Evolutionary conservation across 2,329 filamentous ascomycete species (phyloP), one percentile per base, ranked within the genome.

Genomic region (Penicillium rolfsii): DNA sequence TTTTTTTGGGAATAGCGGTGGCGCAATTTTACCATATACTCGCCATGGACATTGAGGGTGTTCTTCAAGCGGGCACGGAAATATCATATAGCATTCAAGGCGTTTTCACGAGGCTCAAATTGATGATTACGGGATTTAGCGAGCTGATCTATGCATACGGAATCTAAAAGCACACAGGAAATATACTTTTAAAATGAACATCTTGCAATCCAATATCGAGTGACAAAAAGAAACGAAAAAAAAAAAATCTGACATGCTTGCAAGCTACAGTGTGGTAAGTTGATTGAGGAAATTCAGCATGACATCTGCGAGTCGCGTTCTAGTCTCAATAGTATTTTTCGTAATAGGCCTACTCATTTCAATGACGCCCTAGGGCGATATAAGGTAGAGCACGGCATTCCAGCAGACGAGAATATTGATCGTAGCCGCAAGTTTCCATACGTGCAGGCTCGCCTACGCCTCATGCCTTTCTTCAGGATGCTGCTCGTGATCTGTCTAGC

Each of bases 11-110:
- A 12, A 4, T 35, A 3, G 36, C 60, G 56, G 22, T 35, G 57
- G 59, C 45, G 43, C 55, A 24, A 33, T 53, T 26, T 14, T 59
- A 22, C 35, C 28, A 12, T 55, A 28, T 38, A 35, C 57, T 35
- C 50, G 49, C 41, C 38, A 59, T 55, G 54, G 55, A 50, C 26
- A 58, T 58, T n/a, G 30, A 9, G 55, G 64, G 67, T 61, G 62
- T 64, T 69, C 57, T 22, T 48, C 59, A 46, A 64, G 57, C 55
- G 55, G 64, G 59, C 63, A 65, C 61, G 38, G 65, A 59, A 64
- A 58, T 49, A 64, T 49, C 5, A 55, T 64, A 61, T 64, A 61
- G 60, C 64, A 68, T 70, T 60, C 59, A 55, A 26, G 69, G 69
- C 62, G 67, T 71, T 70, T 64, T 50, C 48, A 53, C 59, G 57